Evolutionary conservation across 257 asterid genomes (phyloP).

Genomic region (Solanum chaucha): DNA sequence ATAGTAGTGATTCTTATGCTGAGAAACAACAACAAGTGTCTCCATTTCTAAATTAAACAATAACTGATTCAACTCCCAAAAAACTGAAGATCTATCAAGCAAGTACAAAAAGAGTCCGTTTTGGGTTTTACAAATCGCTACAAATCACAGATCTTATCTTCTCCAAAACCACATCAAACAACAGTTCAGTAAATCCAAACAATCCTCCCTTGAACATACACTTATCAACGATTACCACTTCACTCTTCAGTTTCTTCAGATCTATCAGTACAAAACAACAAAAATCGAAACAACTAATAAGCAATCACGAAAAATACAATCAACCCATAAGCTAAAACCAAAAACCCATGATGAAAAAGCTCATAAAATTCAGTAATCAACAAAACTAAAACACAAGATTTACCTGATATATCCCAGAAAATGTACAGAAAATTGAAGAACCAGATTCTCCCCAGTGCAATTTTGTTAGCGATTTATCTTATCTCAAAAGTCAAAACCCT

Average conservation of each 20-base stretch:
- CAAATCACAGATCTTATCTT: constrained; percentile 56
- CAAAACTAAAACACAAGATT: neutral
- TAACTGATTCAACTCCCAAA: neutral
- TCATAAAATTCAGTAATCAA: neutral
- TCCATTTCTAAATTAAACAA: constrained; percentile 34
- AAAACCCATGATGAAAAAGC: neutral
- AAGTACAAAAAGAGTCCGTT: neutral
- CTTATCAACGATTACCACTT: constrained; percentile 17
- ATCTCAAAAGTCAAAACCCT: neutral
- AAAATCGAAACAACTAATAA: neutral
- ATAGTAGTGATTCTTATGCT: constrained; percentile 47
- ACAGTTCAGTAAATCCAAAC: constrained; percentile 4
- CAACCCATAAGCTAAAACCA: neutral
- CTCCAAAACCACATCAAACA: constrained; percentile 58
- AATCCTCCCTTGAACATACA: constrained; percentile 5
- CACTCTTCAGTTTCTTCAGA: constrained; percentile 61
- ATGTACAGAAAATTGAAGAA: neutral
- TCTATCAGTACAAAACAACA: constrained; percentile 34
- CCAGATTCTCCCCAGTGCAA: neutral
- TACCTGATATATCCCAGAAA: neutral
- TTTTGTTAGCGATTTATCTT: neutral
- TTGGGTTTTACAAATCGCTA: constrained; percentile 1
- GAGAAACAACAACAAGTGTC: constrained; percentile 55
- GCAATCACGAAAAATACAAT: neutral
- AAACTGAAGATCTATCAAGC: constrained; percentile 7